Evolutionary conservation across 2,329 filamentous ascomycete species (phyloP), one percentile per base, ranked within the genome.

Genomic region (Ambrosiella beaveri): DNA sequence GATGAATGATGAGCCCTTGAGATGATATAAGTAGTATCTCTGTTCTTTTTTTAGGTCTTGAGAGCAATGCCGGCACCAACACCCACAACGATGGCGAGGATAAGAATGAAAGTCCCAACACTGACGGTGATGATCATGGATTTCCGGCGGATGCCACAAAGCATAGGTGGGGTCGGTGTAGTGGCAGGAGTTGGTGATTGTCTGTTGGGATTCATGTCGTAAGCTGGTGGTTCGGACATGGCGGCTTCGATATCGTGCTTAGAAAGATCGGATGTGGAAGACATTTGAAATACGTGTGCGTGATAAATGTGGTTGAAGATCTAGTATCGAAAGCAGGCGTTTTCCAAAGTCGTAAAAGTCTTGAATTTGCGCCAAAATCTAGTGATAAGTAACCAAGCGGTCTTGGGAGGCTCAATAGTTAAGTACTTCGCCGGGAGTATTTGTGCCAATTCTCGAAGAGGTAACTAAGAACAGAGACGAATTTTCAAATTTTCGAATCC

Each of bases 11-110:
- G n/a, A 15, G 40, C 19, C 39, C 12, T 39, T 45, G 27, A 35
- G n/a, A 9, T 15, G 17, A 27, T 1, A 11, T 1, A 3, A 44
- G 38, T 12, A 12, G 17, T 35, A 45, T 7, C 12, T 35, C 54
- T 35, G 27, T 49, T n/a, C 9, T 41, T 19, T 44, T 44, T 35
- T 58, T 56, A 61, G 9, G 55, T 56, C 47, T 59, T 59, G 51
- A 64, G 58, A 3, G 64, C 64, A 50, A 65, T 54, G 7, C 64
- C 64, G 7, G 61, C 63, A 8, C 62, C 64, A 11, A 65, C 58
- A 37, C 64, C 64, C 45, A 65, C 60, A 13, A 62, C 64, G 27
- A 65, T 61, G 38, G 61, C 63, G 1, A 62, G 61, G 35, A 65
- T 49, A 37, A 57, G 55, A n/a, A 65, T 52, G 37, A 64, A 40